Evolutionary conservation across 106 monocot genomes (phyloP), one percentile per base, ranked within the genome.

Genomic region (Gastrodia elata): DNA sequence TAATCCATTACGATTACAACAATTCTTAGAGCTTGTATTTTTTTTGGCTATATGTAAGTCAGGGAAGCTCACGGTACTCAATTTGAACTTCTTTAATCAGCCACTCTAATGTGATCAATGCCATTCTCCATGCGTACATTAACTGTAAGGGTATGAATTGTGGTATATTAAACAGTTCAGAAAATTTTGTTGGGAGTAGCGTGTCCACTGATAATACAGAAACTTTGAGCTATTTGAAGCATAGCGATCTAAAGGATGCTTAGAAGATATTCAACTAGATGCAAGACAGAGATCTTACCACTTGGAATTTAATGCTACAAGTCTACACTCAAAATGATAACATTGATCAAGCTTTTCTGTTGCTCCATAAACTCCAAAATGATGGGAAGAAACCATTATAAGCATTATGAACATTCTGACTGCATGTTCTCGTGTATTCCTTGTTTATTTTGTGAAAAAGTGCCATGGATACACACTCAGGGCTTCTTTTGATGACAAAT

Each of bases 301-400:
- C 83, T 69, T 87, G 87, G 85, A 88, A 88, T 74, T 34, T 85
- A 24, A 85, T 91, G 85, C 24, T 88, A 43, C 85, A 85, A 36
- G 70, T 73, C 41, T 83, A 83, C 74, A 73, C 77, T 68, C 81
- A 82, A 16, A 80, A 76, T 38, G 78, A 80, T 42, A 36, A 40
- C 33, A 61, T 39, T 8, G 77, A 80, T 40, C 36, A 24, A 18
- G 85, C 91, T 24, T 70, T 88, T 16, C 25, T 2, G 46, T 55
- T 82, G 39, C 86, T 92, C 38, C 71, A 4, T 22, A 71, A 75
- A 61, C 64, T 88, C 56, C 84, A 82, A 42, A 25, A 3, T 14
- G 22, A 80, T 41, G 80, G 73, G 24, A 65, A 80, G 82, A 75
- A 52, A 32, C 83, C 83, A 24, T 56, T 7, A 43, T 80, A 59